Conservation (phyloP, 306 rosid genomes). For the Dalbergia oliveri region DNA sequence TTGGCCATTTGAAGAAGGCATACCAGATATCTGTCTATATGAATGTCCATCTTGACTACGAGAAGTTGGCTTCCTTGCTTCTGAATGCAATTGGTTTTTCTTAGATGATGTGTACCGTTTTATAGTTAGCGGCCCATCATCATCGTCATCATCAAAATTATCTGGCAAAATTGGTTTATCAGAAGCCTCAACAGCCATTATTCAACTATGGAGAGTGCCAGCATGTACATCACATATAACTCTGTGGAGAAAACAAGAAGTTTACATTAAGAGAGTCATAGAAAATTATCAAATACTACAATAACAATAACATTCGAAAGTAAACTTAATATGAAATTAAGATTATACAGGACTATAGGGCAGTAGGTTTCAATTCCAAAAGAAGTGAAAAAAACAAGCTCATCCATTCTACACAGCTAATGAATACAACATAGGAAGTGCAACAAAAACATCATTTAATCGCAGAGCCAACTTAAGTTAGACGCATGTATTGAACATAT, state of each 20-base stretch:
- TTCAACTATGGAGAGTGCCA: constrained; percentile 34
- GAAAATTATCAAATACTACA: constrained; percentile 15
- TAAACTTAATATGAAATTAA: constrained; percentile 20
- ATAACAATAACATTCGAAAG: background rate
- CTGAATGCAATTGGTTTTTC: constrained; percentile 49
- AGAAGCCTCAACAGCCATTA: constrained; percentile 64
- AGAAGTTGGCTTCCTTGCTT: constrained; percentile 50
- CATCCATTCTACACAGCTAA: constrained; percentile 8
- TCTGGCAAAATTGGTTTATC: constrained; percentile 41
- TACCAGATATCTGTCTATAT: constrained; percentile 35
- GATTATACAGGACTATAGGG: constrained; percentile 11
- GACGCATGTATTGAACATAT: constrained; percentile 2
- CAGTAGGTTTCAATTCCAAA: constrained; percentile 23
- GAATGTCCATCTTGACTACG: constrained; percentile 44
- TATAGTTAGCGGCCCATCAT: constrained; percentile 41
- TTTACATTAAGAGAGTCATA: constrained; percentile 18
- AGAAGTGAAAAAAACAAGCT: constrained; percentile 21
- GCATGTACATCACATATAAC: constrained; percentile 49
- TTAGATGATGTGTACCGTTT: constrained; percentile 45
- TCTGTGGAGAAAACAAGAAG: constrained; percentile 39
- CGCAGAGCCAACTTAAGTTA: background rate
- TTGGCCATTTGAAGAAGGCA: constrained; percentile 57
- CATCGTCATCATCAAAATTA: constrained; percentile 27
- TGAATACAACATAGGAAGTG: background rate
- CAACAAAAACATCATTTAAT: background rate